Percentiles rank a stretch among this genome's conserved stretches.
These are phyloP conservation scores for Tricholoma hemisulphureum DNA, from an alignment of 768 basidiomycete species.

Conservation along the genomic window DNA sequence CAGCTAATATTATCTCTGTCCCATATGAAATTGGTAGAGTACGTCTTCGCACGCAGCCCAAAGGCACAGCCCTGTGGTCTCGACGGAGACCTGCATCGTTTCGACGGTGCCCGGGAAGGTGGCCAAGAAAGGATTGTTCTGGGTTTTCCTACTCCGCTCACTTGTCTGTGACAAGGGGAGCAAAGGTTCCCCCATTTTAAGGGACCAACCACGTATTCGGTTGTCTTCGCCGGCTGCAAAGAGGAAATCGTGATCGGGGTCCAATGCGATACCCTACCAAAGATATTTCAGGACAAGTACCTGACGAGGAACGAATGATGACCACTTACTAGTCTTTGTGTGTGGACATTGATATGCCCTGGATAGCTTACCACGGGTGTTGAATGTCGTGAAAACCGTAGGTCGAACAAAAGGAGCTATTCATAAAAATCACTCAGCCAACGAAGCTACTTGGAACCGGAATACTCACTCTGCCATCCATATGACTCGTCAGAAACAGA, in stretches of 20 bases:
- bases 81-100: constrained; percentile 50
- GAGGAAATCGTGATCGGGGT: constrained; percentile 55
- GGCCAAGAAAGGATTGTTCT: constrained; percentile 30
- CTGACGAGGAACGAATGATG: constrained; percentile 4
- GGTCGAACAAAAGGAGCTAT: constrained; percentile 61
- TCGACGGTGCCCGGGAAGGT: constrained; percentile 39
- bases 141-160: background rate
- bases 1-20: constrained; percentile 8
- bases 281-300: background rate
- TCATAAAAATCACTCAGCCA: background rate
- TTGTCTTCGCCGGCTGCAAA: constrained; percentile 71
- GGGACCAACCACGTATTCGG: constrained; percentile 67
- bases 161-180: constrained; percentile 9
- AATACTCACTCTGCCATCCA: constrained; percentile 56
- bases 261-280: constrained; percentile 58
- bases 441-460: background rate
- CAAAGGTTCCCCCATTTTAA: constrained; percentile 50
- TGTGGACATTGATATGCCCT: constrained; percentile 61
- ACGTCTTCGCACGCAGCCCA: constrained; percentile 51
- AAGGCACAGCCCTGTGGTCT: constrained; percentile 40
- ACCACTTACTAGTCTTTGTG: constrained; percentile 47
- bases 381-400: constrained; percentile 48
- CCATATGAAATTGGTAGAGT: constrained; percentile 47
- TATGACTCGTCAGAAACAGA: constrained; percentile 55
- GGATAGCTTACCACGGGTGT: constrained; percentile 46